These are phyloP conservation scores for Fusarium napiforme DNA, from an alignment of 2,329 filamentous ascomycete species.

Conservation along the genomic window DNA sequence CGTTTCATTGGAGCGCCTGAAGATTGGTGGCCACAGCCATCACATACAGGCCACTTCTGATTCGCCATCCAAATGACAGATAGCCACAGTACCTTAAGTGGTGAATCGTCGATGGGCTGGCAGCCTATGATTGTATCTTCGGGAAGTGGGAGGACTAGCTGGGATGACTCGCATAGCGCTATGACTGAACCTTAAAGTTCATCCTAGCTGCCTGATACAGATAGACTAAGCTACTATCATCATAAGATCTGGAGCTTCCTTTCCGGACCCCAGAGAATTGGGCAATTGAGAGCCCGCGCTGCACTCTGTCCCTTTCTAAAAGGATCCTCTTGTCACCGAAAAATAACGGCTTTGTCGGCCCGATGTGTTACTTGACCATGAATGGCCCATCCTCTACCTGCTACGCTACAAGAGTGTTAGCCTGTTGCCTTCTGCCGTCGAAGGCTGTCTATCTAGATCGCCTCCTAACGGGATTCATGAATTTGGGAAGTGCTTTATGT, in stretches of 20 bases:
- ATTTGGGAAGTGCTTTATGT: too few species aligned
- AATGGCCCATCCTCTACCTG: not conserved
- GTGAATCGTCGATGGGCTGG: not conserved
- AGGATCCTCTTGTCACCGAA: not conserved
- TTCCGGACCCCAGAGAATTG: not conserved
- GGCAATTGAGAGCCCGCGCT: not conserved
- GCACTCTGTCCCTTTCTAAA: too few species aligned
- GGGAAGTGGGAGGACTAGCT: not conserved
- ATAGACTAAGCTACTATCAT: too few species aligned
- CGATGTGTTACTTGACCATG: not conserved
- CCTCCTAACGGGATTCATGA: rapidly evolving
- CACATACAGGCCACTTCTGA: not conserved
- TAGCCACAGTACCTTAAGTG: too few species aligned
- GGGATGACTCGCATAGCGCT: not conserved
- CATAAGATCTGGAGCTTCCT: not conserved
- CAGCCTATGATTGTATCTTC: not conserved
- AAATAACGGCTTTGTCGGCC: not conserved
- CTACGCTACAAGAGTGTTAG: not conserved
- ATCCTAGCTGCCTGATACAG: too few species aligned
- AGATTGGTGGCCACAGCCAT: not conserved
- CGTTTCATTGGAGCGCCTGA: not conserved
- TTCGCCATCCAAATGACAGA: not conserved
- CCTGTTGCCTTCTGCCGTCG: not conserved
- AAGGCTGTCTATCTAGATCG: too few species aligned
- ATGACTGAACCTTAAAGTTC: not conserved